Conservation (phyloP, 2,329 filamentous ascomycete species). For the Ceratocystis cubensis region DNA sequence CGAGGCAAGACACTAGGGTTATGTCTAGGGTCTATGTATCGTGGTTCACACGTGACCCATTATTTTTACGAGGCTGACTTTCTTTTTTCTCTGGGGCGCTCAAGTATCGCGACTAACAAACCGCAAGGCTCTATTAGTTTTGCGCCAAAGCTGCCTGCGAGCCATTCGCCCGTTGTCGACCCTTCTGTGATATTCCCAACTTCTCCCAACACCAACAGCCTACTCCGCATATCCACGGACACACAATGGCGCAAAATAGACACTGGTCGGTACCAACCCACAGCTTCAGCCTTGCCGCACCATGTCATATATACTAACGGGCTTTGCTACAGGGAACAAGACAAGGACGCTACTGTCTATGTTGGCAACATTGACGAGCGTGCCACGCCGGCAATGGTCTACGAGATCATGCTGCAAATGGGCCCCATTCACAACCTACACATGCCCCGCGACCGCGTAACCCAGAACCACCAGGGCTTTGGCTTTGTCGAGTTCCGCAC, state of each 20-base stretch:
- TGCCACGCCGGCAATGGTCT: slow-evolving; percentile 76
- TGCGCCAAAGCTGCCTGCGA: neutral
- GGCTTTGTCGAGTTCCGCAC: slow-evolving; percentile 98
- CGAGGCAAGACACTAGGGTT: neutral
- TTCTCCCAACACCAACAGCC: neutral
- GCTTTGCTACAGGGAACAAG: slow-evolving; percentile 61
- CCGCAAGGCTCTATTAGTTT: neutral
- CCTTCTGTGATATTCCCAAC: neutral
- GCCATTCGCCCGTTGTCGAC: neutral
- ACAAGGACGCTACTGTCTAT: slow-evolving; percentile 96
- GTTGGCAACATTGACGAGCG: slow-evolving; percentile 98
- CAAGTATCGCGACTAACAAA: neutral
- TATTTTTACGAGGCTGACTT: neutral
- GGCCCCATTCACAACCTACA: slow-evolving; percentile 97
- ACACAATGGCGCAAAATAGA: slow-evolving; percentile 52
- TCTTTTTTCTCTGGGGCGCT: neutral
- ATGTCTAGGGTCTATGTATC: fast-evolving
- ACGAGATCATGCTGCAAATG: slow-evolving; percentile 97
- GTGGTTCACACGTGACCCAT: neutral
- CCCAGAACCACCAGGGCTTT: slow-evolving; percentile 92
- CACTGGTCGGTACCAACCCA: slow-evolving; percentile 50
- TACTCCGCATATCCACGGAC: neutral
- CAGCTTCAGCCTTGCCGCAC: neutral
- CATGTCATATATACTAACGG: slow-evolving; percentile 8
- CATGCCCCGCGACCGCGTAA: slow-evolving; percentile 94